Base-by-base conservation (phyloP, 2,329 filamentous ascomycete species). In the Colletotrichum sansevieriae region DNA sequence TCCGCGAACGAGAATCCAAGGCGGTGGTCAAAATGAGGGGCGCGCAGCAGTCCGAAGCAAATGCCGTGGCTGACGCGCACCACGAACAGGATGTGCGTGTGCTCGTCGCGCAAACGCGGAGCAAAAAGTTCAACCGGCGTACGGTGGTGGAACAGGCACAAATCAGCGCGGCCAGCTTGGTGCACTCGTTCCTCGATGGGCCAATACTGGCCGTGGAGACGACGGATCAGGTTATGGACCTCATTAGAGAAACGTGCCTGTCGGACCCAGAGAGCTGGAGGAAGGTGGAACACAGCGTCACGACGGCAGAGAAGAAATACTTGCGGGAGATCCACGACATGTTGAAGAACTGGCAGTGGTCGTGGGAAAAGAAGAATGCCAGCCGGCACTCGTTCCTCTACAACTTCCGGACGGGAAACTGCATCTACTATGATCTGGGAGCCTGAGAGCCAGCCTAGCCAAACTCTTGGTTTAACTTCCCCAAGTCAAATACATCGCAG, bases 141-240 rank as follows among this genome's bases (percentile, higher is more conserved):
- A 91, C 91, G 33, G 94, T 98, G 57, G 90, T 98, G 55, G 93
- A 97, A 77, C 92, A 95, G 72, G 91, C 91, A 70, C 89, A 89
- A 79, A 78, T 76, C 65, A 85, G 83, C 71, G 84, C 84, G 4
- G 85, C 88, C 35, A 88, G 87, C 64, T 84, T 95, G 41, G 86
- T 94, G 12, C 88, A 91, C 37, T 88, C 87, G 4, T 94, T 94
- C 72, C 83, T 93, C 5, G 87, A 91, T 35, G 93, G 93, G 0
- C 94, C 94, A 0, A 92, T 98, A 67, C 88, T 92, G 10, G 95
- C 95, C 1, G 91, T 98, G 60, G 95, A 98, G 80, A 94, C 93
- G 1, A 91, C 93, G 60, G 95, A 98, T 75, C 89, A 92, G 56
- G 88, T 97, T 22, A 88, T 98, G 74, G 90, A 95, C 43, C 82